Conservation (phyloP, 2,329 filamentous ascomycete species). For the Elsinoe ampelina region DNA sequence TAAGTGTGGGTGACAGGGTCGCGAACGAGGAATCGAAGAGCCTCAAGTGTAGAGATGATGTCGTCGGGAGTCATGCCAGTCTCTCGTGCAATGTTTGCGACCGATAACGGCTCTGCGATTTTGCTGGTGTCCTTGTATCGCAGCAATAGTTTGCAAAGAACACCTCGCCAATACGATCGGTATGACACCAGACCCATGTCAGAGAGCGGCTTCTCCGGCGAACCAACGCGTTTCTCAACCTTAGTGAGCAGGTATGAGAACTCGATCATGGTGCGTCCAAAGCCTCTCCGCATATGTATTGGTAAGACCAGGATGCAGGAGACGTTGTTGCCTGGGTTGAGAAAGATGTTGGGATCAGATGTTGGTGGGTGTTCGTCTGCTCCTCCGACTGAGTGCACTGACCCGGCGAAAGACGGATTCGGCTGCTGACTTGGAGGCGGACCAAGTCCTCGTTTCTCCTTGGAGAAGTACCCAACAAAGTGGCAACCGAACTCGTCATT, state of each 20-base stretch:
- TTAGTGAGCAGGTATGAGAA: constrained; percentile 95
- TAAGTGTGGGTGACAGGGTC: constrained; percentile 85
- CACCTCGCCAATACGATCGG: constrained; percentile 89
- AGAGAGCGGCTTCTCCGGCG: constrained; percentile 91
- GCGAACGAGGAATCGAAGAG: constrained; percentile 75
- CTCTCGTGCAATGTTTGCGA: constrained; percentile 65
- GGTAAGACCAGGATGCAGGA: constrained; percentile 94
- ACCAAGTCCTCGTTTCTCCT: constrained; percentile 65
- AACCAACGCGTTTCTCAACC: constrained; percentile 87
- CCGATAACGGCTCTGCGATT: constrained; percentile 37
- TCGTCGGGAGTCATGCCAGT: constrained; percentile 96
- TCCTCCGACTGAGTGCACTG: constrained; percentile 16
- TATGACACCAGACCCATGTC: constrained; percentile 98
- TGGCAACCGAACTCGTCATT: constrained; percentile 87
- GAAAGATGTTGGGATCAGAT: constrained; percentile 21
- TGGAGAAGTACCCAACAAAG: constrained; percentile 98
- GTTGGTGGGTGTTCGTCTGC: constrained; percentile 16
- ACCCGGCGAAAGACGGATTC: constrained; percentile 21
- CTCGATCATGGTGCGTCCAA: constrained; percentile 92
- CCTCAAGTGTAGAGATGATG: constrained; percentile 87
- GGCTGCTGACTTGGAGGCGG: constrained; percentile 56
- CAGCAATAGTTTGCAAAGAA: constrained; percentile 76
- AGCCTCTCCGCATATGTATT: constrained; percentile 94
- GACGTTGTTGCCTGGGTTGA: constrained; percentile 63
- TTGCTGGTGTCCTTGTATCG: constrained; percentile 40